Conservation (phyloP, 352 stramenopile species). For the Thraustochytrium sp. region DNA sequence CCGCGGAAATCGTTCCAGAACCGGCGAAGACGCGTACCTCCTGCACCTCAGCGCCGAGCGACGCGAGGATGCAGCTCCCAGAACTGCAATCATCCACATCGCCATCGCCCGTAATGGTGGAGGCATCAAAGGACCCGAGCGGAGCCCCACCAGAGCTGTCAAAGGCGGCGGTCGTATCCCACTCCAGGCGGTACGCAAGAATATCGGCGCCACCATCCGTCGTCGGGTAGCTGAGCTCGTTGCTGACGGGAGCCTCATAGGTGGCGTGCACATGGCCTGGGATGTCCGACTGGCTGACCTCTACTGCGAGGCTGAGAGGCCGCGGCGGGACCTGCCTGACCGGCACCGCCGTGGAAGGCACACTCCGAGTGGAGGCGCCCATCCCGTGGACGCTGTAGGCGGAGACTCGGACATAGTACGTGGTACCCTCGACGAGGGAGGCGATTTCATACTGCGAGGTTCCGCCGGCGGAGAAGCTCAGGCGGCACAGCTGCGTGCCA, state of each 20-base stretch:
- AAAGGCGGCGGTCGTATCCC: conserved; percentile 74
- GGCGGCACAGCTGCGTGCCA: background rate
- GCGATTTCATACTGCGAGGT: conserved; percentile 61
- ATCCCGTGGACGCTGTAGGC: conserved; percentile 64
- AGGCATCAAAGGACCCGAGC: background rate
- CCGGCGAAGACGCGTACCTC: background rate
- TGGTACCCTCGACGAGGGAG: conserved; percentile 57
- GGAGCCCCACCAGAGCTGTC: conserved; percentile 44
- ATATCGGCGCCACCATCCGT: conserved; percentile 83
- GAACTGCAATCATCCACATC: background rate
- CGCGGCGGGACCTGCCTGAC: conserved; percentile 60
- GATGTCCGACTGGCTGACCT: conserved; percentile 50
- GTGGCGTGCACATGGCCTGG: background rate
- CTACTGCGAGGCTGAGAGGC: conserved; percentile 64
- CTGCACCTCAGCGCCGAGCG: conserved; percentile 11
- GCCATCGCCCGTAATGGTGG: background rate
- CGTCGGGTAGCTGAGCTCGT: conserved; percentile 51
- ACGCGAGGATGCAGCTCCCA: background rate
- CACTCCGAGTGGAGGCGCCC: background rate
- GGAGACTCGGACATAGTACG: conserved; percentile 73
- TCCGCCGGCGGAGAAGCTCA: conserved; percentile 39
- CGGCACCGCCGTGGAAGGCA: background rate
- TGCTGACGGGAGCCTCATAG: background rate
- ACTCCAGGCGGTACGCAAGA: conserved; percentile 88
- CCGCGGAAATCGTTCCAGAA: background rate